phyloP scores from a whole-genome alignment of 768 basidiomycete genomes.

The Auricularia sp. region DNA sequence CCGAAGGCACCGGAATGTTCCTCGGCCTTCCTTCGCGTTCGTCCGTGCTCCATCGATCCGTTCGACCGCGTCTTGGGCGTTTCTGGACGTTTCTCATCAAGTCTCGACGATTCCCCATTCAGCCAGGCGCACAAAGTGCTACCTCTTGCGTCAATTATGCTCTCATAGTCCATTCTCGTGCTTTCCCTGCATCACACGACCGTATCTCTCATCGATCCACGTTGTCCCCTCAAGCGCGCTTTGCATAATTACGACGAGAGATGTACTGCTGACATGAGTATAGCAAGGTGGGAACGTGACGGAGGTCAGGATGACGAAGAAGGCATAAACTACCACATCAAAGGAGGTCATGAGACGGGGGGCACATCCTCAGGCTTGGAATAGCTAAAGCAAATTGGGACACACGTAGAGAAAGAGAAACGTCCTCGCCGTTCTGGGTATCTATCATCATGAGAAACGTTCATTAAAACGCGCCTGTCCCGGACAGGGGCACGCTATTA shows the following conservation, averaged over 20 bases:
- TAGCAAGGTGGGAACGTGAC: neutral
- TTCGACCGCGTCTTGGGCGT: neutral
- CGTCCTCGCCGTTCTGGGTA: neutral
- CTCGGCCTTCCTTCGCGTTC: neutral
- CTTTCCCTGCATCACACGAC: neutral
- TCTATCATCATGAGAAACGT: no score
- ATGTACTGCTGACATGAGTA: constrained; percentile 3
- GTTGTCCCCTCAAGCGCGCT: constrained; percentile 1
- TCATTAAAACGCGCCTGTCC: neutral
- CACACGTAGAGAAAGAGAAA: no score
- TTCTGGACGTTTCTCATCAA: neutral
- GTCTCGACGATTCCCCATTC: no score
- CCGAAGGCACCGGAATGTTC: neutral
- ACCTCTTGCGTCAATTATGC: neutral
- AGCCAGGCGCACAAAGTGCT: neutral
- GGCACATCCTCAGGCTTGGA: no score
- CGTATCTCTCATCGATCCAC: neutral
- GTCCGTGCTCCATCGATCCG: no score
- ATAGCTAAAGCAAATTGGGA: no score
- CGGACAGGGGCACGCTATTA: neutral
- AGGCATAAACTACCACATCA: neutral
- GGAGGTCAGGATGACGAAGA: neutral
- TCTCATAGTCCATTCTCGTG: neutral
- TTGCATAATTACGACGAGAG: neutral
- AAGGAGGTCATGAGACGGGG: no score